Evolutionary conservation across 352 stramenopile species (phyloP), one percentile per base, ranked within the genome.

Genomic region (Globisporangium paddicum): DNA sequence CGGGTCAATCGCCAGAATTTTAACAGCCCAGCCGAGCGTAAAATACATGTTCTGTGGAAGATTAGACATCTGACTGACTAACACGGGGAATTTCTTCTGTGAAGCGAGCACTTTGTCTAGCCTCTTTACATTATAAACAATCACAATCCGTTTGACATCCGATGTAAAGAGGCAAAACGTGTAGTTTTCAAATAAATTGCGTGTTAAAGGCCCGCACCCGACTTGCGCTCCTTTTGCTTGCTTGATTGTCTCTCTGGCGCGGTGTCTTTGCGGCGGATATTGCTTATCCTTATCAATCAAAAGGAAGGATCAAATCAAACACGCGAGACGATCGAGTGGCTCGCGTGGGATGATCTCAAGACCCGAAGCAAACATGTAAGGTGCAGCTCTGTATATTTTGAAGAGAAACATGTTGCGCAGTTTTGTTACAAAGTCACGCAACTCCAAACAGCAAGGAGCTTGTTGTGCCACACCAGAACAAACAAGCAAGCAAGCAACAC

Each of bases 351-450:
- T 16, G 16, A 42, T 42, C 14, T 6, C 37, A 42, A 42, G 37
- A 21, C 37, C 18, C 18, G n/a, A 14, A n/a, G n/a, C n/a, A n/a
- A n/a, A n/a, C n/a, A n/a, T n/a, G n/a, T n/a, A n/a, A n/a, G n/a
- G n/a, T n/a, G n/a, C n/a, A n/a, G n/a, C n/a, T n/a, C n/a, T n/a
- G n/a, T n/a, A n/a, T n/a, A n/a, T n/a, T n/a, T n/a, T n/a, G n/a
- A n/a, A 26, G 40, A 13, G 9, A 34, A 21, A 50, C 44, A 49
- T 53, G 47, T 53, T 53, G 46, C 47, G 28, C 47, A 40, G 47
- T 53, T 18, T 26, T 53, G 47, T 53, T 40, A 53, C 47, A 53
- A n/a, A 53, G 47, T 53, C 47, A 53, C 47, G 47, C n/a, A n/a
- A n/a, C n/a, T n/a, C n/a, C n/a, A n/a, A n/a, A n/a, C n/a, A n/a